A percentile compares a stretch with the other conserved stretches of the same genome.
Evolutionary conservation across 306 rosid species (phyloP).

Genomic region (Pterocarpus santalinus): DNA sequence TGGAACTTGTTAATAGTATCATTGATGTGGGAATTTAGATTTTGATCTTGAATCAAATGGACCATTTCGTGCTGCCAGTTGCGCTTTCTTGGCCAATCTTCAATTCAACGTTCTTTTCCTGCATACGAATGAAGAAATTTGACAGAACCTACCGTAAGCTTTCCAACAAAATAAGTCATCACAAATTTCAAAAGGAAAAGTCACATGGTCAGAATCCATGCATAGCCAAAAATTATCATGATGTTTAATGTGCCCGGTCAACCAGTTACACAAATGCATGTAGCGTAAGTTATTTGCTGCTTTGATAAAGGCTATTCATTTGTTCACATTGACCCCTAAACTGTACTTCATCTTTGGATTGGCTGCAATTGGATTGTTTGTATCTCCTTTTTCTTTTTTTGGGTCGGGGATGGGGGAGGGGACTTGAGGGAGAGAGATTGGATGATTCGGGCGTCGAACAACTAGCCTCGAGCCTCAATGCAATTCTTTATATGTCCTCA

Average conservation of each 20-base stretch:
- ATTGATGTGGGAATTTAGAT: constrained; percentile 39
- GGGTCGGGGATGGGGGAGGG: too few species aligned
- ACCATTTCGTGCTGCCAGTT: constrained; percentile 51
- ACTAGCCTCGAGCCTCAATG: too few species aligned
- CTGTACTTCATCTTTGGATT: too few species aligned
- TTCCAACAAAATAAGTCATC: background rate
- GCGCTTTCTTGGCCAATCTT: constrained; percentile 3
- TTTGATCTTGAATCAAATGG: constrained; percentile 51
- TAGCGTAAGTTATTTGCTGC: background rate
- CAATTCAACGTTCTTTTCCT: constrained; percentile 34
- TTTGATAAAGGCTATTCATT: background rate
- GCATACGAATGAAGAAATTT: constrained; percentile 5
- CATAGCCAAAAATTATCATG: background rate
- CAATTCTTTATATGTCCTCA: too few species aligned
- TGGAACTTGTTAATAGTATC: constrained; percentile 32
- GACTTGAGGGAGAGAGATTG: too few species aligned
- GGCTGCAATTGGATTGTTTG: too few species aligned
- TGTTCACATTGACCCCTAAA: too few species aligned
- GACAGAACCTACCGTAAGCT: background rate
- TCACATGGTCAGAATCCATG: background rate
- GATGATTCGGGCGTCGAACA: too few species aligned
- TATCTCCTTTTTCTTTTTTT: too few species aligned
- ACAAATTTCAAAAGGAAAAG: background rate
- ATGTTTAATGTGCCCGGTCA: background rate
- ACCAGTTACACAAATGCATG: background rate